A percentile compares a stretch with the other conserved stretches of the same genome.
phyloP scores from a whole-genome alignment of 208 protist genomes.

The Crithidia sp. region DNA sequence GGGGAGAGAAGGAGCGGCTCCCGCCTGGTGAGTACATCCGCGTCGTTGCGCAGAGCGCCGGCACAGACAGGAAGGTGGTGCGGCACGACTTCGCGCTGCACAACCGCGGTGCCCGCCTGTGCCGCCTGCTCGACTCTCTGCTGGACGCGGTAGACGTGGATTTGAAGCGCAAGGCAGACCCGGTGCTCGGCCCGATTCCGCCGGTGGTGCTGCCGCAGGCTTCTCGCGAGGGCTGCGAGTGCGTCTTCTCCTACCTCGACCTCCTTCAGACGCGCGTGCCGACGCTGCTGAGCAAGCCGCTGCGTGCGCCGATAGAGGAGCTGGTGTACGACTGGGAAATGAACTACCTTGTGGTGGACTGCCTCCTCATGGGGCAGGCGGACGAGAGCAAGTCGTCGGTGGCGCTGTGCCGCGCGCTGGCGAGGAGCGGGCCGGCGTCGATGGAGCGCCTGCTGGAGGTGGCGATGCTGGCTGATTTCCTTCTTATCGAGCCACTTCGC shows the following conservation, averaged over 20 bases:
- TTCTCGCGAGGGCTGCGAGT: conserved; percentile 65
- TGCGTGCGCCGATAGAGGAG: conserved; percentile 82
- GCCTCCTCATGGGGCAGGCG: conserved; percentile 32
- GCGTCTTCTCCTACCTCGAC: conserved; percentile 77
- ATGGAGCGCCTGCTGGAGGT: conserved; percentile 75
- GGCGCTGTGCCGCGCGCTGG: conserved; percentile 39
- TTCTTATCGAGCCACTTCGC: conserved; percentile 78
- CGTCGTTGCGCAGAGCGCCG: conserved; percentile 50
- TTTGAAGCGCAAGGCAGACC: conserved; percentile 36
- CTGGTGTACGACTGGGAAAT: conserved; percentile 86
- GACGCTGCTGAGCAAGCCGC: conserved; percentile 77
- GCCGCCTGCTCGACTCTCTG: conserved; percentile 77
- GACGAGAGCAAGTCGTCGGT: conserved; percentile 34
- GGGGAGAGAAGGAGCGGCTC: conserved; percentile 41
- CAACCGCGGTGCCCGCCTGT: conserved; percentile 71
- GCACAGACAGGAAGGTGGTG: conserved; percentile 29
- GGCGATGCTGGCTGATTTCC: conserved; percentile 89
- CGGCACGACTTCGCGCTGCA: conserved; percentile 79
- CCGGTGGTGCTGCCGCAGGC: conserved; percentile 77
- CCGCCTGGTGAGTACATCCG: conserved; percentile 72
- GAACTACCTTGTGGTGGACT: conserved; percentile 64
- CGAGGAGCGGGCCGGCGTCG: conserved; percentile 40
- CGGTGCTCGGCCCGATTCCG: conserved; percentile 46
- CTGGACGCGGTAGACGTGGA: conserved; percentile 67
- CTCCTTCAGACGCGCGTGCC: conserved; percentile 76